Base-by-base conservation (phyloP, 1,284 basidiomycete genomes). In the Malassezia yamatoensis region DNA sequence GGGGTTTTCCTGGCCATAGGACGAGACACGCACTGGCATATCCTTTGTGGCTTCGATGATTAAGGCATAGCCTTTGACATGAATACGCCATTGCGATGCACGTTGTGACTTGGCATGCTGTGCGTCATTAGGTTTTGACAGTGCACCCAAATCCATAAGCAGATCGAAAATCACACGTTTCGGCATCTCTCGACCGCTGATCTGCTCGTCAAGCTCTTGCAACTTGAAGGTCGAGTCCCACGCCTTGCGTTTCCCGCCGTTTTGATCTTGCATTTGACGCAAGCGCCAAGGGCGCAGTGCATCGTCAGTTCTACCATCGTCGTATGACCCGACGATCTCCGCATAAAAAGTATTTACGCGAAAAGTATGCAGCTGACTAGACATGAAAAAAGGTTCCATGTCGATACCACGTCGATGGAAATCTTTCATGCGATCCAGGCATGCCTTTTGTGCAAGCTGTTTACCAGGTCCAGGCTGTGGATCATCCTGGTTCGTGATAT, bases 321-420 rank as follows among this genome's bases (percentile, higher is more conserved):
- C 68, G 52, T 74, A 72, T 32, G 62, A 64, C 9, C 62, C 65
- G 45, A 74, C 66, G 11, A 68, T 60, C 41, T 70, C 68, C 0
- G 65, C 70, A 42, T 67, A 98, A 76, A 93, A 96, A 40, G 82
- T 83, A 13, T 81, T 79, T 4, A 85, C 62, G 47, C 50, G 18
- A 50, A 62, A 78, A 0, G 80, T 78, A 48, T 83, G 83, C 7
- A 83, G 81, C 3, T 80, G 77, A 0, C 82, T 82, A 62, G 82
- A 83, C 68, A 98, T 88, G 76, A 96, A 94, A 76, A 91, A 96
- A 0, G 93, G 89, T 67, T 91, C 88, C 47, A 96, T 80, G 7
- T 81, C 82, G 34, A 88, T 84, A 0, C 89, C 88, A 7, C 85
- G 81, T 72, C 88, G 84, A 3, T 81, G 80, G 39, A 93, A 78